Evolutionary conservation across 768 basidiomycete genomes (phyloP), one percentile per base, ranked within the genome.

Genomic region (Collybia nuda): DNA sequence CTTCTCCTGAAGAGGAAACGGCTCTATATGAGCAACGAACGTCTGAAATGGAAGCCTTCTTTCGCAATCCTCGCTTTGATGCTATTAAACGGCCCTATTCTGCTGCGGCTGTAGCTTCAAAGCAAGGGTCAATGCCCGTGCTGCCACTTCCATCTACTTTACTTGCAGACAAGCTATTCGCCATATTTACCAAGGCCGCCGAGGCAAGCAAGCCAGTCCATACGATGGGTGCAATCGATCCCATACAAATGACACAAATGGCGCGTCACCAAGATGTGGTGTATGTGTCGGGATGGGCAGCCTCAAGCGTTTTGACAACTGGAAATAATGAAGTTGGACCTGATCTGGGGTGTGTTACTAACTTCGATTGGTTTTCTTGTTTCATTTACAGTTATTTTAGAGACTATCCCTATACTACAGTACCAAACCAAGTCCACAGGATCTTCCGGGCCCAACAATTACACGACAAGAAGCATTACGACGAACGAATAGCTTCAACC

Each of bases 321-420:
- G 90, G 86, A 6, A 88, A 85, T 64, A 95, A 93, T 65, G 91
- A 95, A 69, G 89, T 94, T 51, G 93, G 93, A 14, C 93, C 92
- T 18, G 93, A 97, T 69, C 78, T 94, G 57, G 92, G 89, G 92
- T 76, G 74, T 75, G 86, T 82, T 28, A 24, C 22, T 2, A 26
- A 32, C 7, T 7, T 57, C 46, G 70, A 55, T 18, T 22, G 24
- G 36, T 26, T 45, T 19, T 12, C 18, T 39, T 23, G 39, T 15
- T 8, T 15, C 18, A 44, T 18, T 54, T 37, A 38, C 26, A 46
- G 32, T 39, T 19, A 39, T 19, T 41, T 3, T 52, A 93, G 87
- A 29, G 95, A 98, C 67, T 96, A 97, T 65, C 93, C 94, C 1
- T 97, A 97, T 67, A 94, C 93, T 8, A 96, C 93, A 1, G 93